These are phyloP conservation scores for Strigomonas culicis DNA, from an alignment of 208 protist genomes.

Conservation along the genomic window DNA sequence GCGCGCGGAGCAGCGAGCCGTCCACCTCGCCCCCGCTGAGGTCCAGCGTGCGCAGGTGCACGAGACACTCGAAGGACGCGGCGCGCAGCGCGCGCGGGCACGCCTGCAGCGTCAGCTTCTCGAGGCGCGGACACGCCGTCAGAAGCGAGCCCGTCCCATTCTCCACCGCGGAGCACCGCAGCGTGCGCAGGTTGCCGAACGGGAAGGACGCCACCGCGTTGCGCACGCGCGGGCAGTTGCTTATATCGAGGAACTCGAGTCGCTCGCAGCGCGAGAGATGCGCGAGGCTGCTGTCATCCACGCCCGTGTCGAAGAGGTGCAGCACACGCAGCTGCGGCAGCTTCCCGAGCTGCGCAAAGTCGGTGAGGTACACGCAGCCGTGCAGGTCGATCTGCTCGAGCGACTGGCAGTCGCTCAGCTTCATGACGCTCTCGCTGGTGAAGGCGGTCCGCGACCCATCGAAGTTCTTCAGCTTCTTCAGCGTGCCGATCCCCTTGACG, in stretches of 20 bases:
- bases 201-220: slow-evolving; percentile 29
- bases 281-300: slow-evolving; percentile 40
- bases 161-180: slow-evolving; percentile 27
- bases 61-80: slow-evolving; percentile 15
- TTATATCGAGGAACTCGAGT: slow-evolving; percentile 38
- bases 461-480: slow-evolving; percentile 6
- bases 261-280: slow-evolving; percentile 31
- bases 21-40: slow-evolving; percentile 24
- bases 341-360: slow-evolving; percentile 19
- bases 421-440: not conserved
- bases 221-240: slow-evolving; percentile 31
- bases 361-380: not conserved
- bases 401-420: not conserved
- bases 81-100: slow-evolving; percentile 28
- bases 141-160: slow-evolving; percentile 26
- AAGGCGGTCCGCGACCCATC: slow-evolving; percentile 4
- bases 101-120: slow-evolving; percentile 24
- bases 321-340: slow-evolving; percentile 31
- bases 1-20: slow-evolving; percentile 9
- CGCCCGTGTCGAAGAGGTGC: slow-evolving; percentile 35
- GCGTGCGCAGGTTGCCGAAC: slow-evolving; percentile 26
- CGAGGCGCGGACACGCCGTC: slow-evolving; percentile 32
- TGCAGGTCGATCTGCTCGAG: slow-evolving; percentile 5
- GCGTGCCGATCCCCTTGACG: slow-evolving; percentile 1
- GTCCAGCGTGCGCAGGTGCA: slow-evolving; percentile 22